Percentiles rank a stretch among this genome's conserved stretches.
These are phyloP conservation scores for Adansonia grandidieri DNA, from an alignment of 441 rosid genomes.

Conservation along the genomic window DNA sequence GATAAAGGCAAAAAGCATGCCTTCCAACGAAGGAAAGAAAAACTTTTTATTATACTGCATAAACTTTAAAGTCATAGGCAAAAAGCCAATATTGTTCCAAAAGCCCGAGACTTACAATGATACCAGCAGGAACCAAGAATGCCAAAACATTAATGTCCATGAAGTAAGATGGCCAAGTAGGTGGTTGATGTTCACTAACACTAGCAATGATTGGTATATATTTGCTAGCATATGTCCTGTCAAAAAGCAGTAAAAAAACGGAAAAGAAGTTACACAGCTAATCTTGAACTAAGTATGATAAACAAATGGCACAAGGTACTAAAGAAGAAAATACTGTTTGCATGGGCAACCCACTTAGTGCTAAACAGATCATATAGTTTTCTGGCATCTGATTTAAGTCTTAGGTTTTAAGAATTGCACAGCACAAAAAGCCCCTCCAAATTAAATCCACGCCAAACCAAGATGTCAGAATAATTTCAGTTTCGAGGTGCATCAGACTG, in stretches of 20 bases:
- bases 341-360: background rate
- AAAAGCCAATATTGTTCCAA: constrained; percentile 20
- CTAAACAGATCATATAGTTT: constrained; percentile 10
- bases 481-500: constrained; percentile 19
- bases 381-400: background rate
- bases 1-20: constrained; percentile 98
- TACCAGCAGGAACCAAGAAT: constrained; percentile 99
- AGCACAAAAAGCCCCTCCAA: constrained; percentile 3
- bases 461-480: constrained; percentile 7
- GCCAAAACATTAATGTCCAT: constrained; percentile 99
- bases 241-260: constrained; percentile 23
- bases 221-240: constrained; percentile 99
- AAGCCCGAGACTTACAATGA: constrained; percentile 66
- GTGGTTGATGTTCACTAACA: constrained; percentile 99
- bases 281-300: constrained; percentile 17
- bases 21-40: constrained; percentile 53
- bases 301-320: constrained; percentile 6
- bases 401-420: constrained; percentile 5
- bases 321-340: constrained; percentile 11
- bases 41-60: constrained; percentile 15
- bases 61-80: constrained; percentile 5
- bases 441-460: constrained; percentile 21
- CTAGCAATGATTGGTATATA: constrained; percentile 99
- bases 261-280: constrained; percentile 2
- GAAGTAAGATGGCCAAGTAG: constrained; percentile 99